Evolutionary conservation across 495 filamentous ascomycete genomes (phyloP).

Genomic region (Penicillium flavigenum): DNA sequence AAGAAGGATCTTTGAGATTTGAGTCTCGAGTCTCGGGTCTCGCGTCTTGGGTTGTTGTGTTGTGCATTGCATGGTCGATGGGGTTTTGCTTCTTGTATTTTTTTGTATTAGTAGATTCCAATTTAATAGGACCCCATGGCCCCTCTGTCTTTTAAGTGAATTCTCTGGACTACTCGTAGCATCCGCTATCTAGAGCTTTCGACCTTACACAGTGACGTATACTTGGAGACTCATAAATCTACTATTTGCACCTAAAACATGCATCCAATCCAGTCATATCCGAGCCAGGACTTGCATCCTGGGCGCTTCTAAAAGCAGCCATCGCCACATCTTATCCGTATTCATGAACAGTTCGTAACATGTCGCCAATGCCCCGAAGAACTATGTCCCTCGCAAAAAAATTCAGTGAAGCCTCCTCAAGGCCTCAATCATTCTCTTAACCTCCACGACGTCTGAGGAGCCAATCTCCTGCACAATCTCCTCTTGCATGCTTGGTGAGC

Average conservation of each 20-base stretch:
- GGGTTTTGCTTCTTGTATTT: slow-evolving; percentile 11
- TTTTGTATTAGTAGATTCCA: slow-evolving; percentile 1
- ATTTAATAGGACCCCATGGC: slow-evolving; percentile 7
- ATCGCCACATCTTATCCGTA: slow-evolving; percentile 2
- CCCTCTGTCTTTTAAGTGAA: background rate
- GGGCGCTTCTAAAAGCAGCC: background rate
- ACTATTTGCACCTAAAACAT: slow-evolving; percentile 5
- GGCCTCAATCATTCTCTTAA: slow-evolving; percentile 71
- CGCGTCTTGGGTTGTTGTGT: background rate
- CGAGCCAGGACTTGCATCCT: background rate
- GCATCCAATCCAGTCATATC: background rate
- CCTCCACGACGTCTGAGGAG: slow-evolving; percentile 61
- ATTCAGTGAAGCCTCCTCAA: slow-evolving; percentile 66
- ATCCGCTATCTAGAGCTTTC: background rate
- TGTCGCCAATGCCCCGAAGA: background rate
- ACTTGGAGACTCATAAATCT: background rate
- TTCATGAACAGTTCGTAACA: slow-evolving; percentile 12
- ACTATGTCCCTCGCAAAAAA: background rate
- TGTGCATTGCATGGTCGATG: slow-evolving; percentile 16
- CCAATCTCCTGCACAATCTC: slow-evolving; percentile 60
- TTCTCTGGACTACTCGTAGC: background rate
- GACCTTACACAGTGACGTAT: background rate
- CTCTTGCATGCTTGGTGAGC: slow-evolving; percentile 60
- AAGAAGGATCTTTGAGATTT: slow-evolving; percentile 25
- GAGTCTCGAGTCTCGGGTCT: background rate